Evolutionary conservation across 352 stramenopile species (phyloP), one percentile per base, ranked within the genome.

Genomic region (Globisporangium barbulae): DNA sequence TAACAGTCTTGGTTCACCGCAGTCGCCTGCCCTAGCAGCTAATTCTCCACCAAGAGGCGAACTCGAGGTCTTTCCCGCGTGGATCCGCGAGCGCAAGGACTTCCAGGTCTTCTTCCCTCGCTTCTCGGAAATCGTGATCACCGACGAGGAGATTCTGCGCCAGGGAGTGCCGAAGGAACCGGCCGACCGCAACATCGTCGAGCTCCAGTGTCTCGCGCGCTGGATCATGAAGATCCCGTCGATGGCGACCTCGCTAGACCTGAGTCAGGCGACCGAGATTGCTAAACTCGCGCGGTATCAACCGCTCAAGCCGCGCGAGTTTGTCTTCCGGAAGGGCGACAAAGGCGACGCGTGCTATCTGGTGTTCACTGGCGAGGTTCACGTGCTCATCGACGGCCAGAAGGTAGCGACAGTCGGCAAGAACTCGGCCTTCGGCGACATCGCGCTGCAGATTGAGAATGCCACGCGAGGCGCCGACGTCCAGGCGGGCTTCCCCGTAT

Each of bases 211-310:
- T 42, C 74, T 91, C 44, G 81, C 79, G 19, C 79, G 81, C 6
- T 91, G 82, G 82, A 88, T 91, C 61, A 83, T 91, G 74, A 84
- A 84, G 37, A 89, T 89, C 33, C 78, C 82, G 28, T 89, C 79
- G 33, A 88, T 89, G 78, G 71, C 72, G 50, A 74, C 78, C 9
- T 87, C 78, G 52, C 75, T 91, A 28, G 81, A 91, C 58, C 72
- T 88, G 39, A 81, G 74, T 31, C 82, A 91, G 49, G 82, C 82
- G 7, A 85, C 74, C 0, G 82, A 91, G 56, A 89, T 91, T 61
- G 82, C 82, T 33, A 91, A 89, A 57, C 67, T 88, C 31, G 76
- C 79, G 25, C 71, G 69, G 15, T 89, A 88, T 52, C 61, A 81
- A 49, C 61, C 64, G n/a, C 83, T 85, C 56, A 65, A 71, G 15